Conservation (phyloP, 2,329 filamentous ascomycete genomes). For the Pseudocercospora eumusae region DNA sequence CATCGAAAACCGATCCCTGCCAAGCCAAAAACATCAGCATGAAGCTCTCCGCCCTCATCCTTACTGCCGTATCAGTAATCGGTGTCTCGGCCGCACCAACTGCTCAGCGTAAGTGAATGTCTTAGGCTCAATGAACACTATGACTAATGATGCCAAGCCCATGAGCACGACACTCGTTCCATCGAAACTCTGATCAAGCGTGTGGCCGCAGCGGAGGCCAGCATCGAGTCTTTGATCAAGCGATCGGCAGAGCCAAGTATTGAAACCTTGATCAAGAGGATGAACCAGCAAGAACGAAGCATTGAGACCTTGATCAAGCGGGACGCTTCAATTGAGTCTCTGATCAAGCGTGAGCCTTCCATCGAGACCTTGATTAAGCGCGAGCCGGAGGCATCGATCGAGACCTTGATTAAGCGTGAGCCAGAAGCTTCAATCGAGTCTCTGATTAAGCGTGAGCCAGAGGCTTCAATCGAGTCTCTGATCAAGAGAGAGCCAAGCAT, state of each 20-base stretch:
- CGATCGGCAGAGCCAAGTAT: too few species aligned
- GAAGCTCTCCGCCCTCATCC: neutral
- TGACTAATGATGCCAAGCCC: neutral
- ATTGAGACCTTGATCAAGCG: neutral
- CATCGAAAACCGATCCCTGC: neutral
- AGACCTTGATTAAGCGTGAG: neutral
- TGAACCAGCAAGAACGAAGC: neutral
- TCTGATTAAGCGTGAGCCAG: neutral
- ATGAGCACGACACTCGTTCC: neutral
- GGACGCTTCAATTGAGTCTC: neutral
- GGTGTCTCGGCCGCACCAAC: neutral
- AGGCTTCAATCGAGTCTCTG: neutral
- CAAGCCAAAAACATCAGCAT: neutral
- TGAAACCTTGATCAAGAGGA: conserved; percentile 4
- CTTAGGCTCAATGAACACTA: neutral
- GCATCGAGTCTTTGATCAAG: conserved; percentile 7
- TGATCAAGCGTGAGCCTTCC: neutral
- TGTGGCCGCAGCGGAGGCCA: conserved; percentile 3
- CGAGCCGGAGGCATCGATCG: neutral
- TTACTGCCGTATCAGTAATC: neutral
- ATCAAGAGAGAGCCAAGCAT: conserved; percentile 4
- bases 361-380: conserved; percentile 3
- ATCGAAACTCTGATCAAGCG: conserved; percentile 8
- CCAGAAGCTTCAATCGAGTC: neutral
- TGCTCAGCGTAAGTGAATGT: neutral